Percentiles rank a stretch among this genome's conserved stretches.
These are phyloP conservation scores for Tillandsia fasciculata DNA, from an alignment of 176 grass and related monocot genomes.

Conservation along the genomic window DNA sequence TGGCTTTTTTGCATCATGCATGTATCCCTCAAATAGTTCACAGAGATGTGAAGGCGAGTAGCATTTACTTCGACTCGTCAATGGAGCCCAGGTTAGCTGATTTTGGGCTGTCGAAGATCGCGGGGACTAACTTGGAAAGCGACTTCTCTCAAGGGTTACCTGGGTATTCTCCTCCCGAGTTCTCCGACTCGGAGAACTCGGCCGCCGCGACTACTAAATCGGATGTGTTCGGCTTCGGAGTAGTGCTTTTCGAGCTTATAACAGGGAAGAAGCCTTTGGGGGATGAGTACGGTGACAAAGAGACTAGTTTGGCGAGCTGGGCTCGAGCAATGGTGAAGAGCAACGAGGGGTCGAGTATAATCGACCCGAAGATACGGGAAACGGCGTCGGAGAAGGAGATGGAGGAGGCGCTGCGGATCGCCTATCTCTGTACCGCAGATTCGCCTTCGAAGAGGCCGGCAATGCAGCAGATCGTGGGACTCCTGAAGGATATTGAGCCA, in stretches of 20 bases:
- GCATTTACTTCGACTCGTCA: slow-evolving; percentile 74
- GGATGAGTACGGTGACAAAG: slow-evolving; percentile 58
- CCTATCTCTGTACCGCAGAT: slow-evolving; percentile 86
- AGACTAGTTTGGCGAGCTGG: slow-evolving; percentile 57
- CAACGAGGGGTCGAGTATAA: slow-evolving; percentile 41
- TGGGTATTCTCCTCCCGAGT: slow-evolving; percentile 62
- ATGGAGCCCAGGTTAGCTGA: slow-evolving; percentile 79
- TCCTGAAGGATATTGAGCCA: slow-evolving; percentile 96
- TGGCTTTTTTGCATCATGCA: slow-evolving; percentile 94
- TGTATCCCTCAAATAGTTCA: slow-evolving; percentile 89
- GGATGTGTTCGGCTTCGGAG: slow-evolving; percentile 69
- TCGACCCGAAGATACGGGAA: slow-evolving; percentile 68
- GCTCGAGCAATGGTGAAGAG: slow-evolving; percentile 79
- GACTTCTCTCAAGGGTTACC: slow-evolving; percentile 38
- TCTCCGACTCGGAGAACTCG: slow-evolving; percentile 46
- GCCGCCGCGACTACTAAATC: slow-evolving; percentile 55
- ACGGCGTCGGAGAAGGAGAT: slow-evolving; percentile 56
- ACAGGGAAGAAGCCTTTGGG: slow-evolving; percentile 78
- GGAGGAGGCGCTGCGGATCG: slow-evolving; percentile 76
- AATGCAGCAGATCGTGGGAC: slow-evolving; percentile 95
- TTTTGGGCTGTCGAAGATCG: slow-evolving; percentile 71
- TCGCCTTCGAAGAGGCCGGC: slow-evolving; percentile 79
- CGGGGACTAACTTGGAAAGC: slow-evolving; percentile 25
- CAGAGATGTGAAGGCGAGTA: slow-evolving; percentile 83
- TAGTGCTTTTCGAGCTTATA: slow-evolving; percentile 82